phyloP scores from a whole-genome alignment of 148 eudicot genomes.

The Beta vulgaris region DNA sequence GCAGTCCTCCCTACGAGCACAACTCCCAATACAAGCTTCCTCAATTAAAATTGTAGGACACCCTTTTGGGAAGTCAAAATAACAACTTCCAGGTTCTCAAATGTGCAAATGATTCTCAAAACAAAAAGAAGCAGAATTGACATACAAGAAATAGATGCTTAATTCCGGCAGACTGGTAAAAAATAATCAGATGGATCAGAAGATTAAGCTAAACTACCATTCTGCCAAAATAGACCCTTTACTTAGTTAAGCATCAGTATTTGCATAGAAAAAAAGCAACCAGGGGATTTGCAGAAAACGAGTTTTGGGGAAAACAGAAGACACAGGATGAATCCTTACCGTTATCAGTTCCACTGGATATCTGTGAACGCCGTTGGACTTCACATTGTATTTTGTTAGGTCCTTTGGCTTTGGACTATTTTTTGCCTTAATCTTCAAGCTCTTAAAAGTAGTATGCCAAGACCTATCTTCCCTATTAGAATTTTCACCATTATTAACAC shows the following conservation, averaged over 20 bases:
- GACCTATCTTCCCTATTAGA: conserved; percentile 67
- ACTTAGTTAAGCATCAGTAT: neutral
- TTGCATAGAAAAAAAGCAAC: conserved; percentile 8
- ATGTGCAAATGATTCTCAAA: neutral
- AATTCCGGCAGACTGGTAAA: neutral
- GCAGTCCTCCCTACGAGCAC: neutral
- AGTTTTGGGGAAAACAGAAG: neutral
- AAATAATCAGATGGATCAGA: neutral
- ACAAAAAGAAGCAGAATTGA: neutral
- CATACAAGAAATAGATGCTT: neutral
- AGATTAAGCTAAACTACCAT: neutral
- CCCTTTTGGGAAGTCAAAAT: neutral
- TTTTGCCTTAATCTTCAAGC: conserved; percentile 61
- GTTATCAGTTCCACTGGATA: conserved; percentile 75
- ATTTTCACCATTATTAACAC: conserved; percentile 34
- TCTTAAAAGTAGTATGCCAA: conserved; percentile 86
- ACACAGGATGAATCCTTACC: conserved; percentile 43
- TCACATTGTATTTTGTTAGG: conserved; percentile 29
- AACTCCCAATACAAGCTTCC: neutral
- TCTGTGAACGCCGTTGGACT: conserved; percentile 36
- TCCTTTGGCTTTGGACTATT: conserved; percentile 58
- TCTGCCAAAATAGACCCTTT: too few species aligned
- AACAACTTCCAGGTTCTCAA: neutral
- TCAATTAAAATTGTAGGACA: neutral
- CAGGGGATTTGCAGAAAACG: neutral